Conservation (phyloP, 1,139 yeast genomes). For the Kazachstania sp. region DNA sequence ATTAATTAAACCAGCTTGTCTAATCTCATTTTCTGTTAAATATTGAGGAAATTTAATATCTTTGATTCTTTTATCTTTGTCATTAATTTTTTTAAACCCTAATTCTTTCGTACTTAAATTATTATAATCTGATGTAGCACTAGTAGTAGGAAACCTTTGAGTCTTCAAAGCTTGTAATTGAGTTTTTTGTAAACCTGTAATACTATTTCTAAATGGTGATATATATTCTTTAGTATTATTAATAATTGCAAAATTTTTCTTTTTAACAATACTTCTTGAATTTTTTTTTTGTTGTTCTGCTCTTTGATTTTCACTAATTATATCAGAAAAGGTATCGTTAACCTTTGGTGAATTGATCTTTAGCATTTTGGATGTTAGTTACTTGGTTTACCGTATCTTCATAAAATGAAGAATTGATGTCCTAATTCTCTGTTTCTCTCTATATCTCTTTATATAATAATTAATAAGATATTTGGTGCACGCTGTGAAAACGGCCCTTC, state of each 20-base stretch:
- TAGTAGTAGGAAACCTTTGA: slow-evolving; percentile 22
- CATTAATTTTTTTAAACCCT: slow-evolving; percentile 19
- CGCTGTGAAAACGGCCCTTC: no score
- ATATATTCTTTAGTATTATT: slow-evolving; percentile 7
- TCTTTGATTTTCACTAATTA: slow-evolving; percentile 1
- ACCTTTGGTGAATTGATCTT: slow-evolving; percentile 2
- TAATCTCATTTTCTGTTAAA: slow-evolving; percentile 20
- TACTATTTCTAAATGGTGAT: slow-evolving; percentile 11
- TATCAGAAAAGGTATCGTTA: slow-evolving; percentile 1
- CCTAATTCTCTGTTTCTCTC: no score
- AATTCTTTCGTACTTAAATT: slow-evolving; percentile 14
- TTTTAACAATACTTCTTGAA: background rate
- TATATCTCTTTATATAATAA: background rate
- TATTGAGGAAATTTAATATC: slow-evolving; percentile 25
- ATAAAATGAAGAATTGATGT: no score
- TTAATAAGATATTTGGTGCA: no score
- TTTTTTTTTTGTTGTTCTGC: background rate
- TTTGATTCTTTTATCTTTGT: slow-evolving; percentile 18
- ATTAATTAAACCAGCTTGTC: slow-evolving; percentile 17
- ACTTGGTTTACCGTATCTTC: no score
- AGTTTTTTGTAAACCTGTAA: slow-evolving; percentile 3
- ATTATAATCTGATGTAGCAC: slow-evolving; percentile 20
- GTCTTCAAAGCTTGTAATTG: slow-evolving; percentile 17
- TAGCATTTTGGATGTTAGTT: no score
- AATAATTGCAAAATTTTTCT: background rate